Base-by-base conservation (phyloP, 2,329 filamentous ascomycete genomes). In the Xylariaceae sp. region DNA sequence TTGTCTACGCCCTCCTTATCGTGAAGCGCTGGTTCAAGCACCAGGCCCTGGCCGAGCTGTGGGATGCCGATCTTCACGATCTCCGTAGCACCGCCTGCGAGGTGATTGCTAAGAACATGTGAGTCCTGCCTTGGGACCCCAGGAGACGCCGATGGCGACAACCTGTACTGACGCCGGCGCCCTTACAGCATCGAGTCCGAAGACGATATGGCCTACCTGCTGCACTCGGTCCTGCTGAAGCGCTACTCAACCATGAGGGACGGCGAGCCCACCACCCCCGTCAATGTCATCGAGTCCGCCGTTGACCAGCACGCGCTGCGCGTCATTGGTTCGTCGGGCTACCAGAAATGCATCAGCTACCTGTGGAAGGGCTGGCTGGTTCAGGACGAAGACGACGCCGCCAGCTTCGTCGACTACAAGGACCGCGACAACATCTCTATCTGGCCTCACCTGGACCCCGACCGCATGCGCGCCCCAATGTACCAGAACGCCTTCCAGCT, bases 361-460 rank as follows among this genome's bases (percentile, higher is more conserved):
- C 77, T 98, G 7, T 98, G 92, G 92, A 77, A 79, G 41, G 92
- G 92, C 15, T 98, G 92, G 92, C 68, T 96, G 7, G 80, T 94
- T n/a, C 92, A 98, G 57, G 87, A 95, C 46, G 88, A 95, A 49
- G 72, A 89, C 31, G 89, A 96, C 48, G 83, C 90, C 0, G 78
- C 80, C n/a, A 79, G 78, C 33, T 98, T 98, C 55, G 73, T 95
- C 34, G 81, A 89, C 52, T 98, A 93, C 66, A 77, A 80, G 47
- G 70, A 86, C 39, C 87, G 87, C 55, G 85, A 81, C 38, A 84
- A 89, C 55, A 79, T 77, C 2, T 72, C 68, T 28, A 93, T 92
- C 59, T 75, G 81, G 64, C 65, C 73, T 1, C 92, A 98, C 56
- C 78, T 96, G 49, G 84, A 96, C 51, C 92, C 92, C 0, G 89